A percentile compares a stretch with the other conserved stretches of the same genome.
phyloP scores from a whole-genome alignment of 345 rosid species.

The Trapa incisa region DNA sequence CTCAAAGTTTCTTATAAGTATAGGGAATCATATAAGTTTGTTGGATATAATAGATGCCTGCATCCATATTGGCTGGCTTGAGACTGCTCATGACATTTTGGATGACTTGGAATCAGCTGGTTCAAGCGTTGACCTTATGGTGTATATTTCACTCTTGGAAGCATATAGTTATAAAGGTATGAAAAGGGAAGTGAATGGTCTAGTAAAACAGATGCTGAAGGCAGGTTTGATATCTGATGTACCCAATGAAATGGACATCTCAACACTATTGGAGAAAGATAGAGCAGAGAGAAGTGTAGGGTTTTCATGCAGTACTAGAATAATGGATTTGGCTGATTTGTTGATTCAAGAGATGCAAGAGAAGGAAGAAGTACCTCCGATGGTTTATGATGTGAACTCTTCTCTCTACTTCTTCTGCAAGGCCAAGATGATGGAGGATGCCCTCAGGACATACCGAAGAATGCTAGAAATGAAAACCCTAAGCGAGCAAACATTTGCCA shows the following conservation, averaged over 20 bases:
- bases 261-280: conserved; percentile 13
- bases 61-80: conserved; percentile 54
- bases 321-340: conserved; percentile 26
- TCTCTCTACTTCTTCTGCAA: conserved; percentile 72
- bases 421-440: conserved; percentile 75
- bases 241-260: conserved; percentile 19
- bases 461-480: conserved; percentile 41
- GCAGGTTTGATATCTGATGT: conserved; percentile 25
- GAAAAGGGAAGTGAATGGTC: conserved; percentile 51
- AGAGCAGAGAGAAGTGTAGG: conserved; percentile 15
- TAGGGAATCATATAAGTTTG: conserved; percentile 16
- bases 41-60: conserved; percentile 42
- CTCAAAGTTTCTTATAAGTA: conserved; percentile 37
- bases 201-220: conserved; percentile 44
- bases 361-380: conserved; percentile 18
- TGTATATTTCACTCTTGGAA: conserved; percentile 33
- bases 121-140: conserved; percentile 18
- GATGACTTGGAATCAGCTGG: conserved; percentile 60
- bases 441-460: conserved; percentile 38
- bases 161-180: conserved; percentile 42
- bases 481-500: conserved; percentile 45
- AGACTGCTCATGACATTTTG: conserved; percentile 78
- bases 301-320: conserved; percentile 9
- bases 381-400: conserved; percentile 46
- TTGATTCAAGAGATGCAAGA: conserved; percentile 34